Evolutionary conservation across 306 rosid genomes (phyloP), one percentile per base, ranked within the genome.

Genomic region (Mucuna pruriens): DNA sequence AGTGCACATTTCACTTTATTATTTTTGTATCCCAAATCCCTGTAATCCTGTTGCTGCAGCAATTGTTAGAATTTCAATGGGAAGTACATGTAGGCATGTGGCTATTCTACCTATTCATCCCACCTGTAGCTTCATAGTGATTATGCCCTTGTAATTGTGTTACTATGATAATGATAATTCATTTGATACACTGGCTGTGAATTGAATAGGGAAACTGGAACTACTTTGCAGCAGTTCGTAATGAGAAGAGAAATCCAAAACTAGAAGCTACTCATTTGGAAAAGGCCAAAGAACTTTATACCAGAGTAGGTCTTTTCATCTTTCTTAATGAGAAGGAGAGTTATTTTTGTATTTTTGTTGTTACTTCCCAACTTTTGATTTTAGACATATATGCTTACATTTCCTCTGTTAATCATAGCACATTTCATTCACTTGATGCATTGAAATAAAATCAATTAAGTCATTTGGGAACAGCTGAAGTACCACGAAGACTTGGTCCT

Each of bases 181-280:
- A 22, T 67, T 81, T 85, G 80, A 86, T 54, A 42, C 57, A 26
- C 44, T 82, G 80, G 33, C 66, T 85, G 77, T 81, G 77, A 67
- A 52, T 81, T 84, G 89, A 80, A 78, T 67, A 95, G 99, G 99
- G 99, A 44, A 93, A 96, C 89, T 96, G 99, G 98, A 96, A 93
- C 92, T 93, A 96, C 92, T 96, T 96, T 80, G 97, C 99, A 0
- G 98, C 99, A 54, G 90, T 96, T 85, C 99, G 98, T 46, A 96
- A 96, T 82, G 99, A 96, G 86, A 96, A 96, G 86, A 89, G 99
- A 89, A 89, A 88, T 81, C 99, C 99, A 64, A 96, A 96, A 90
- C 89, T 96, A 87, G 99, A 96, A 85, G 99, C 98, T 76, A 93
- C 99, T 55, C 99, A 95, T 87, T 90, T 93, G 87, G 99, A 95